phyloP scores from a whole-genome alignment of 257 asterid species.

The Nicotiana sylvestris region DNA sequence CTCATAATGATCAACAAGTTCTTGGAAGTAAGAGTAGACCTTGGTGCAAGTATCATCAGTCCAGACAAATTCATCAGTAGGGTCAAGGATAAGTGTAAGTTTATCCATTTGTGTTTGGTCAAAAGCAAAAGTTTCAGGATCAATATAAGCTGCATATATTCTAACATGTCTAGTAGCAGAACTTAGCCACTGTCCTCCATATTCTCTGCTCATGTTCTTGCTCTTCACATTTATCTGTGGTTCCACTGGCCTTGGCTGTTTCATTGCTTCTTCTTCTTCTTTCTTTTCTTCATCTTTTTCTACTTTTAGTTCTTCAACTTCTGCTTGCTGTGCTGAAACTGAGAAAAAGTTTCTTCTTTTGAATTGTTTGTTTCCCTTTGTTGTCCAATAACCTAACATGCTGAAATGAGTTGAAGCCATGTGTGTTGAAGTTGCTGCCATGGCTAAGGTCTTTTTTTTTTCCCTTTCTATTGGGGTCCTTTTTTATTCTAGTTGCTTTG shows the following conservation, averaged over 20 bases:
- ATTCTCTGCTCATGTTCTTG: conserved; percentile 64
- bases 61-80: conserved; percentile 84
- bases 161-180: conserved; percentile 75
- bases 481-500: background rate
- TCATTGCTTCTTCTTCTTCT: background rate
- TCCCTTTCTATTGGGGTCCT: background rate
- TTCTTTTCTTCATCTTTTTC: conserved; percentile 15
- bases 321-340: conserved; percentile 49
- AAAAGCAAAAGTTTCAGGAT: conserved; percentile 71
- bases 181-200: conserved; percentile 89
- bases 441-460: conserved; percentile 14
- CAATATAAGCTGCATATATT: conserved; percentile 78
- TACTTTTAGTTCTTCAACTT: conserved; percentile 29
- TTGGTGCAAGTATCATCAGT: conserved; percentile 61
- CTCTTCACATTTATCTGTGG: conserved; percentile 58
- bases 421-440: conserved; percentile 63
- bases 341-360: conserved; percentile 28
- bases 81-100: conserved; percentile 81
- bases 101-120: conserved; percentile 86
- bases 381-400: conserved; percentile 34
- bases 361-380: conserved; percentile 21
- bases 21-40: conserved; percentile 82
- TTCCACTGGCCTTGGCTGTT: conserved; percentile 55
- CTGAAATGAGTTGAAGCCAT: conserved; percentile 54
- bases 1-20: conserved; percentile 88